Base-by-base conservation (phyloP, 2,329 filamentous ascomycete species). In the Apiospora arundinis region DNA sequence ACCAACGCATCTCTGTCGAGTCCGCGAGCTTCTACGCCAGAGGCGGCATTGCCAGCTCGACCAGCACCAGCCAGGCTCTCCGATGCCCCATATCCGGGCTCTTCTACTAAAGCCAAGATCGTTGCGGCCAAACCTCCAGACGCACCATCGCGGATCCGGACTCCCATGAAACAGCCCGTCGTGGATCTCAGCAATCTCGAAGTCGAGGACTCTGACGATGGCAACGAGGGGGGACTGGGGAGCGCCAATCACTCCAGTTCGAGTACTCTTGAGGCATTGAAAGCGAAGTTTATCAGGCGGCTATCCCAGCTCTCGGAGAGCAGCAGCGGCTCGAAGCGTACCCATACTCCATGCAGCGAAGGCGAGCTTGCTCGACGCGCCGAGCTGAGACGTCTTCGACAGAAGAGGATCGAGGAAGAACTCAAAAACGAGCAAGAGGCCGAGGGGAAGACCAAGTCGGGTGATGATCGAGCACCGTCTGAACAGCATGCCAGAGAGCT, bases 361-460 rank as follows among this genome's bases (percentile, higher is more conserved):
- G 87, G 89, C 73, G 87, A 89, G 73, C 76, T 88, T 60, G 85
- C 87, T 69, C 83, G 88, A 40, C 83, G 88, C 74, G 88, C 87
- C 40, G 88, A 90, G 74, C 78, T 91, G 70, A 87, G 84, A 74
- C 83, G 88, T 25, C 80, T 90, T 11, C 85, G 88, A 78, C 85
- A 87, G 67, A 86, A 85, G 74, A 84, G 88, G 73, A 90, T 90
- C n/a, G 87, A 87, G 73, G 85, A 89, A 60, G 89, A 90, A 74
- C 81, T 91, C 4, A 83, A 85, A 65, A 84, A 79, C 49, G 87
- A 88, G 48, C 79, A 82, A 46, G 76, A 78, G 12, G 80, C 82
- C 66, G 81, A 83, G 37, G 69, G 74, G n/a, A 69, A 42, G 8
- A 28, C 28, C 48, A 8, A 37, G 1, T 8, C 44, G 14, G 44